Evolutionary conservation across 306 rosid species (phyloP).

Genomic region (Quercus agrifolia): DNA sequence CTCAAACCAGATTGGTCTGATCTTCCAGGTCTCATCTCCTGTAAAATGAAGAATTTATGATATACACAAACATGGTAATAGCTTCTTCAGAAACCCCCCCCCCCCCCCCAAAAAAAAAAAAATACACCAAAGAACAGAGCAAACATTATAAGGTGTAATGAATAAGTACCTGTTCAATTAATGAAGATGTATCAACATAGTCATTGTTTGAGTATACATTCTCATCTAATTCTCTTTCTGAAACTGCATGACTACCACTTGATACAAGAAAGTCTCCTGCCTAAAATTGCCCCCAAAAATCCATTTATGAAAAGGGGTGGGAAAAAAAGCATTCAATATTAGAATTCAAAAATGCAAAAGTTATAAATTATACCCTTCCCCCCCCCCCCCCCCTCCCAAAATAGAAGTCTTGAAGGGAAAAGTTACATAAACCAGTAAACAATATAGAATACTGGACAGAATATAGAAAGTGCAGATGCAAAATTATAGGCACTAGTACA

Average conservation of each 20-base stretch:
- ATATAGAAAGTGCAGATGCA: conserved; percentile 6
- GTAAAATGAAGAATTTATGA: conserved; percentile 24
- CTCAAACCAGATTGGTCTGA: conserved; percentile 84
- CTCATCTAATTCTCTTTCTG: conserved; percentile 77
- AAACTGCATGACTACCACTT: conserved; percentile 52
- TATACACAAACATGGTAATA: conserved; percentile 23
- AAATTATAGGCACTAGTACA: neutral
- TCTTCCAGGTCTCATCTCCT: conserved; percentile 77
- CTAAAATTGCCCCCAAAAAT: conserved; percentile 46
- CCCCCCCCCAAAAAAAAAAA: too few relatives aligned
- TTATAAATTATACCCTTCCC: neutral
- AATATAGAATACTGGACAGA: neutral
- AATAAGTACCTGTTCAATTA: conserved; percentile 77
- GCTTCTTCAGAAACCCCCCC: neutral
- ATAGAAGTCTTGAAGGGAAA: too few relatives aligned
- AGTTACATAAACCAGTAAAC: neutral
- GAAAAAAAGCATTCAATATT: conserved; percentile 5
- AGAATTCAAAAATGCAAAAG: conserved; percentile 5
- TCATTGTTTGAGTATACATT: conserved; percentile 62
- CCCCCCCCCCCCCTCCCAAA: too few relatives aligned
- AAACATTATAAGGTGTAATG: conserved; percentile 7
- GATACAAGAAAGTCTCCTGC: conserved; percentile 82
- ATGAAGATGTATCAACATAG: conserved; percentile 58
- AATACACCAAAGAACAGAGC: neutral
- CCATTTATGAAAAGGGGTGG: conserved; percentile 6